Evolutionary conservation across 2,329 filamentous ascomycete genomes (phyloP).

Genomic region (Xylariaceae sp.): DNA sequence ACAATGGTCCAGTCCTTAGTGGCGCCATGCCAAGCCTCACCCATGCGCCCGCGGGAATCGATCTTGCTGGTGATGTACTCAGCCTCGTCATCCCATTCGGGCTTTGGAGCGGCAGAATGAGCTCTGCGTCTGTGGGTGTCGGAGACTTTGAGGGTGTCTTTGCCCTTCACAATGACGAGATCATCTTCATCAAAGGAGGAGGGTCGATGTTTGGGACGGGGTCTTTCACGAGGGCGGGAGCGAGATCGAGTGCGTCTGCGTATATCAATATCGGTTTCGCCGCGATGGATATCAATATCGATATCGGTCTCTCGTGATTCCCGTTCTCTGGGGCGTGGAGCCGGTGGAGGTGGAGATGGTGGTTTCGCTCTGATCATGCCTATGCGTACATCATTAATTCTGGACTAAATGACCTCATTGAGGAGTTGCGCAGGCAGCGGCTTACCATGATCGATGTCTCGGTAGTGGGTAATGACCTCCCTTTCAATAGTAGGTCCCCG

Average conservation of each 20-base stretch:
- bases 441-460: slow-evolving; percentile 82
- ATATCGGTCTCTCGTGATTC: slow-evolving; percentile 59
- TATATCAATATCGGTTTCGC: slow-evolving; percentile 57
- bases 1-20: slow-evolving; percentile 78
- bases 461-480: slow-evolving; percentile 85
- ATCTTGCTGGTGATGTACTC: slow-evolving; percentile 56
- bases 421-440: slow-evolving; percentile 16
- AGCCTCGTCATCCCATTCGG: slow-evolving; percentile 61
- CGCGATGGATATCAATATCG: slow-evolving; percentile 53
- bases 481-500: slow-evolving; percentile 77
- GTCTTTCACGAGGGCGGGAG: slow-evolving; percentile 38
- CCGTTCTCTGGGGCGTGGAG: slow-evolving; percentile 42
- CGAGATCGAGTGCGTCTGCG: slow-evolving; percentile 38
- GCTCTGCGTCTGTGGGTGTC: slow-evolving; percentile 45
- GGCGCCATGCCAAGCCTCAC: slow-evolving; percentile 70
- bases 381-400: no score
- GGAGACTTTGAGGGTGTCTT: slow-evolving; percentile 44
- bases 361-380: slow-evolving; percentile 42
- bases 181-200: slow-evolving; percentile 57
- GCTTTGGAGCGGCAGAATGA: slow-evolving; percentile 46
- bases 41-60: slow-evolving; percentile 60
- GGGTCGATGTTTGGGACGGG: slow-evolving; percentile 32
- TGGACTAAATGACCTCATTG: no score
- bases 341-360: slow-evolving; percentile 47
- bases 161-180: slow-evolving; percentile 58